These are phyloP conservation scores for Acanthamoeba castellanii DNA, from an alignment of 208 protist species.

Conservation along the genomic window DNA sequence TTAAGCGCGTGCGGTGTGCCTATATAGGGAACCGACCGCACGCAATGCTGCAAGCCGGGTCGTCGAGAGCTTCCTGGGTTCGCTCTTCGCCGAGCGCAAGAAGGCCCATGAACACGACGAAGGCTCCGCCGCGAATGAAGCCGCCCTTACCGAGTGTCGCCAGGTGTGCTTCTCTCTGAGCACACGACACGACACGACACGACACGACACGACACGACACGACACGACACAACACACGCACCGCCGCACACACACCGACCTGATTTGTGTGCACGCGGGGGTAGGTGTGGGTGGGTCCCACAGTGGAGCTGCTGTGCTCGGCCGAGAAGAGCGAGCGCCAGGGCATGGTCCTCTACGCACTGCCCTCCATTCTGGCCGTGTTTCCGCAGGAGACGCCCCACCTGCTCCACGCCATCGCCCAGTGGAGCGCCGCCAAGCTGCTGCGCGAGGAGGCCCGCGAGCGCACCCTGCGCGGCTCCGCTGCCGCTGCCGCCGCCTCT, in stretches of 20 bases:
- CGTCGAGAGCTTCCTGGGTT: slow-evolving; percentile 23
- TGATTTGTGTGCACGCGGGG: no score
- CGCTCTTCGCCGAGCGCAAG: slow-evolving; percentile 6
- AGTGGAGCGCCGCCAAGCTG: slow-evolving; percentile 33
- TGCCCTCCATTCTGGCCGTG: slow-evolving; percentile 26
- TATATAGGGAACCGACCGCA: slow-evolving; percentile 9
- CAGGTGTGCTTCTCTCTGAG: neutral
- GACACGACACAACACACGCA: no score
- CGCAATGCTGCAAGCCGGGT: slow-evolving; percentile 38
- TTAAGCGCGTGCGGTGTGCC: no score
- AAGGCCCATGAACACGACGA: slow-evolving; percentile 1
- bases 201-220: no score
- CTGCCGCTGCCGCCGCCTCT: neutral
- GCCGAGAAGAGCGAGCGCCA: slow-evolving; percentile 1
- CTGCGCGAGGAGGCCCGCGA: neutral
- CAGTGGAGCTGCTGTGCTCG: slow-evolving; percentile 1
- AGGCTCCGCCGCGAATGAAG: neutral
- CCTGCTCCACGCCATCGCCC: slow-evolving; percentile 44
- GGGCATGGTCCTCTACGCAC: slow-evolving; percentile 34
- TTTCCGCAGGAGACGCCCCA: slow-evolving; percentile 22
- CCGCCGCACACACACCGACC: no score
- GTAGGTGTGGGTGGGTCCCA: slow-evolving; percentile 18
- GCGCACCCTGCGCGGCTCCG: neutral
- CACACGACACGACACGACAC: no score
- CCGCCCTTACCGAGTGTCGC: neutral